Conservation (phyloP, 257 asterid genomes). For the Nicotiana attenuata region DNA sequence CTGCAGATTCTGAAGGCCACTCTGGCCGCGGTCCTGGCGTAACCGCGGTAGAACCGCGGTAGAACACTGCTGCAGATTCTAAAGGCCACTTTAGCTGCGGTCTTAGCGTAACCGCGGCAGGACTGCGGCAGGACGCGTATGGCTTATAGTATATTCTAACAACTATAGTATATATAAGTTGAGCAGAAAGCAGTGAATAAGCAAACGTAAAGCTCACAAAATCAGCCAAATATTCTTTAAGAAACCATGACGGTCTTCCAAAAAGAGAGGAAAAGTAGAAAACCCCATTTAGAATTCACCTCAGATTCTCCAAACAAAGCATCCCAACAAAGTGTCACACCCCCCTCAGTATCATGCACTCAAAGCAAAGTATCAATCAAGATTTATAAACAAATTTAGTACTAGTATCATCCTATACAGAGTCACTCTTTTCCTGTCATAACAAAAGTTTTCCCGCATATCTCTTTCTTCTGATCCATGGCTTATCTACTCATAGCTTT, state of each 20-base stretch:
- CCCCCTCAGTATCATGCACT: constrained; percentile 1
- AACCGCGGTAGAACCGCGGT: too few species aligned
- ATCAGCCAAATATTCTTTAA: constrained; percentile 29
- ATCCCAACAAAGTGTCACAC: neutral
- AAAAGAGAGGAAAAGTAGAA: constrained; percentile 9
- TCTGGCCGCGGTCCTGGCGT: too few species aligned
- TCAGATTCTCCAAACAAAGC: constrained; percentile 34
- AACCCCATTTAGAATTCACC: constrained; percentile 25
- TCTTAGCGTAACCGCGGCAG: too few species aligned
- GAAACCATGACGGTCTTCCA: constrained; percentile 21
- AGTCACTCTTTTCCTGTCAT: neutral
- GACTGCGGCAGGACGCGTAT: too few species aligned
- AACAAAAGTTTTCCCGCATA: neutral
- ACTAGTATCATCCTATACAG: neutral
- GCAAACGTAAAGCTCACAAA: constrained; percentile 19
- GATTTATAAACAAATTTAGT: neutral
- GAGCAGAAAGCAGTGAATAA: too few species aligned
- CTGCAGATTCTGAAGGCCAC: too few species aligned
- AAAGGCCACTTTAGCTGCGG: too few species aligned
- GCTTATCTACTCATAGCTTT: neutral
- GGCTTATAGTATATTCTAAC: too few species aligned
- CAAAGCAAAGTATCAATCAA: constrained; percentile 62
- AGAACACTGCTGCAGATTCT: too few species aligned
- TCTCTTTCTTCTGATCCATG: neutral
- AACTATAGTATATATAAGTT: too few species aligned